These are phyloP conservation scores for Infundibulicybe gibba DNA, from an alignment of 768 basidiomycete genomes.

Conservation along the genomic window DNA sequence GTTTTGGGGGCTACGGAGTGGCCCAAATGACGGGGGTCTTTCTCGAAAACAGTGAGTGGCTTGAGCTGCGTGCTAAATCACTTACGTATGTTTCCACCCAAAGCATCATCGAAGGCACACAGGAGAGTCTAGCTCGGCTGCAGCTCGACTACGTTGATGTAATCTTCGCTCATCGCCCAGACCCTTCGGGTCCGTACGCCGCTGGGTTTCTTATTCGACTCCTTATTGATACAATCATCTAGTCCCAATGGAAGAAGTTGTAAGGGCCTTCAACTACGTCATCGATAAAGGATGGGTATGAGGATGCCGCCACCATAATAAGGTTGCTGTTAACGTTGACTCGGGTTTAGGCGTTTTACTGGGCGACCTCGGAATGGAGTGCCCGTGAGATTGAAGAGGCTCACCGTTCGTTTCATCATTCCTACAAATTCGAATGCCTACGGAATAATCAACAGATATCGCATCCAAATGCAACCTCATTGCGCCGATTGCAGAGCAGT, in stretches of 20 bases:
- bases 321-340: not conserved
- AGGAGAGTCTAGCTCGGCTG: conserved; percentile 59
- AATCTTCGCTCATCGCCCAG: conserved; percentile 62
- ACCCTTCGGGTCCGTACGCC: conserved; percentile 39
- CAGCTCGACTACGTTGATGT: conserved; percentile 70
- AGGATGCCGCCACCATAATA: conserved; percentile 17
- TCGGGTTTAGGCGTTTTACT: conserved; percentile 39
- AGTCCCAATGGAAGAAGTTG: conserved; percentile 69
- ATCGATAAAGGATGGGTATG: conserved; percentile 64
- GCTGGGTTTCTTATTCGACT: not conserved
- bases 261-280: conserved; percentile 72
- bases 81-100: not conserved
- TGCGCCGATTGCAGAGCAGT: conserved; percentile 72
- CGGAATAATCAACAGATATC: conserved; percentile 37
- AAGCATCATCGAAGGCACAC: conserved; percentile 69
- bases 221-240: not conserved
- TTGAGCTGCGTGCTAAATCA: not conserved
- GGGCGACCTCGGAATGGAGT: conserved; percentile 79
- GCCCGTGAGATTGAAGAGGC: conserved; percentile 68
- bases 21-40: conserved; percentile 52
- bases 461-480: conserved; percentile 62
- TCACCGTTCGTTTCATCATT: conserved; percentile 34
- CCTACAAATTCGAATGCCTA: not conserved
- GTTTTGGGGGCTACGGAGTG: conserved; percentile 62
- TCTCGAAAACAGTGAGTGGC: conserved; percentile 49